Conservation (phyloP, 768 basidiomycete species). For the Tylopilus subfusipes region DNA sequence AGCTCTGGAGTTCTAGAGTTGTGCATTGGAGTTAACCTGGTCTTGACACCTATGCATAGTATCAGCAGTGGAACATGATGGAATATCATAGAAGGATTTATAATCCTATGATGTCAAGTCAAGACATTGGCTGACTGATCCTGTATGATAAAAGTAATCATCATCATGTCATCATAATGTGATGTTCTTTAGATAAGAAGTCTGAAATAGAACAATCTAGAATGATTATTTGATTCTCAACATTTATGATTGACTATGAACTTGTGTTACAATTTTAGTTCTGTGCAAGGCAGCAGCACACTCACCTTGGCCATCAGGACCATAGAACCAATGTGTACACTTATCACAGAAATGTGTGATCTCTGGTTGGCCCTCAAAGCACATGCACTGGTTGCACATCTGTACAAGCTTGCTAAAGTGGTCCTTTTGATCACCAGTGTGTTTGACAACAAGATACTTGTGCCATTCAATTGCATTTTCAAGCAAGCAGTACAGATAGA, state of each 20-base stretch:
- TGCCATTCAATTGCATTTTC: neutral
- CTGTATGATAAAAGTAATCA: no score
- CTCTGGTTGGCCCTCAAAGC: neutral
- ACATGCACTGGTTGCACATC: neutral
- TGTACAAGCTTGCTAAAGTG: neutral
- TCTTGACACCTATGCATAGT: no score
- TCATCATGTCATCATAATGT: no score
- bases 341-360: neutral
- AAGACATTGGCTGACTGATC: no score
- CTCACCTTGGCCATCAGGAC: neutral
- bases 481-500: neutral
- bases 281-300: no score
- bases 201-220: no score
- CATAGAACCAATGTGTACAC: neutral
- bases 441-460: neutral
- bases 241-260: neutral
- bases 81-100: no score
- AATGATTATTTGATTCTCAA: neutral
- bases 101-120: no score
- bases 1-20: no score
- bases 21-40: no score
- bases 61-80: no score
- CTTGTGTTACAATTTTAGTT: neutral
- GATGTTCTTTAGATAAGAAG: no score
- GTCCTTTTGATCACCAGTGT: neutral